These are phyloP conservation scores for Flaveria brownii DNA, from an alignment of 129 eudicot species.

Conservation along the genomic window DNA sequence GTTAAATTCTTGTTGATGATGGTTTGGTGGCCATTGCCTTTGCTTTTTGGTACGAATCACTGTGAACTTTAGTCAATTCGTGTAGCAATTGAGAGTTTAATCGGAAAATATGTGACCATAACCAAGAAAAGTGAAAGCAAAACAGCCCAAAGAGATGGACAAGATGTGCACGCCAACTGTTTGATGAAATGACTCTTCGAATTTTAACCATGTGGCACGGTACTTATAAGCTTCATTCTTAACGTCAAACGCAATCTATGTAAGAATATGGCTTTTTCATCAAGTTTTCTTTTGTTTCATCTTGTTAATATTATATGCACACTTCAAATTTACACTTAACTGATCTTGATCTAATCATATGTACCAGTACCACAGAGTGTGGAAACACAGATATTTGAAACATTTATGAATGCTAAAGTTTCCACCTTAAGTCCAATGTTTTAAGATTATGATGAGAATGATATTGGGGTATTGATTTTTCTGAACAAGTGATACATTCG, in stretches of 20 bases:
- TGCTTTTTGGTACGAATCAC: slow-evolving; percentile 25
- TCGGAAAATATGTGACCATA: slow-evolving; percentile 6
- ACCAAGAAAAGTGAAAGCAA: slow-evolving; percentile 23
- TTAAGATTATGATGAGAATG: too few relatives aligned
- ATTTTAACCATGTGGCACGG: slow-evolving; percentile 1
- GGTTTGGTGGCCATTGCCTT: slow-evolving; percentile 7
- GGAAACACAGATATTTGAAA: too few relatives aligned
- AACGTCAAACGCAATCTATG: slow-evolving; percentile 27
- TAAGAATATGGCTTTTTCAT: slow-evolving; percentile 18
- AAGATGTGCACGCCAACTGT: slow-evolving; percentile 30
- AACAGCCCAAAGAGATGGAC: slow-evolving; percentile 1
- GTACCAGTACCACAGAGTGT: too few relatives aligned
- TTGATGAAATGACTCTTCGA: slow-evolving; percentile 32
- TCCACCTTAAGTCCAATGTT: too few relatives aligned
- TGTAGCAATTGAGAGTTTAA: slow-evolving; percentile 18
- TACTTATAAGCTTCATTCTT: slow-evolving; percentile 11
- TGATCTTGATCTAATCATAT: too few relatives aligned
- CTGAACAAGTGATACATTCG: not conserved
- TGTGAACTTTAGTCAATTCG: not conserved
- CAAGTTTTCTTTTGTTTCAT: slow-evolving; percentile 6
- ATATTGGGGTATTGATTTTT: too few relatives aligned
- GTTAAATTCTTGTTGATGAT: slow-evolving; percentile 24
- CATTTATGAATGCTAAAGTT: too few relatives aligned
- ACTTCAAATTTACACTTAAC: too few relatives aligned
- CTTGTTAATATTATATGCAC: too few relatives aligned